Base-by-base conservation (phyloP, 225 moss, liverwort and hornwort species). In the Neckera pumila region DNA sequence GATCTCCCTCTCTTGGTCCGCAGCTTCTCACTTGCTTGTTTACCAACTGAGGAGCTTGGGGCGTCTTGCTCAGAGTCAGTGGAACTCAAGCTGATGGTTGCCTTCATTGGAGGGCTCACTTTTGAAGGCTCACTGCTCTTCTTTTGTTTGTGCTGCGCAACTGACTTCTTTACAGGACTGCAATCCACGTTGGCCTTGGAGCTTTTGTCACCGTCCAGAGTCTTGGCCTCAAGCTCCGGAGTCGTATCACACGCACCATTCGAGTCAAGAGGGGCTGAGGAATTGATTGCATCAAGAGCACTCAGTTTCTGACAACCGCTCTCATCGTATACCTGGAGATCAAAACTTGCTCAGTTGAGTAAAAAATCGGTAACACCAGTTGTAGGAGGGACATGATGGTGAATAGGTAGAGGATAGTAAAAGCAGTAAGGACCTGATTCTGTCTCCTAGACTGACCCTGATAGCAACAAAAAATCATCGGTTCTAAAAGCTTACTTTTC, bases 231-330 rank as follows among this genome's bases (percentile, higher is more conserved):
- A 49, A 58, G 58, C 53, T 83, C 83, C 56, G 81, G 69, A 75
- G 58, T 70, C 60, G 85, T 80, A 18, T 86, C 67, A 43, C 3
- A 81, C 27, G 83, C 54, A 56, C 34, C 79, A 79, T 49, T 57
- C n/a, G 89, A 83, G 40, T 89, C 89, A 19, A 75, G 60, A 19
- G 87, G 79, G 34, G 27, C 83, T 51, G 74, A 61, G 51, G 92
- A 86, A 43, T 94, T 94, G 62, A 87, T 79, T 36, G 94, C 91
- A 77, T 92, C 92, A 74, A 94, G 89, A 65, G 91, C 91, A 79
- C 94, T 90, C 67, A 87, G 43, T 86, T 92, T 94, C 73, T 90
- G 90, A 77, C 94, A 89, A 57, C 94, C 94, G 73, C 94, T 92
- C 75, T 92, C 90, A 89, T 94, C 91, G 66, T 90, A 94, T 20